These are phyloP conservation scores for Xylariomycetidae sp. DNA, from an alignment of 2,329 filamentous ascomycete genomes.

Conservation along the genomic window DNA sequence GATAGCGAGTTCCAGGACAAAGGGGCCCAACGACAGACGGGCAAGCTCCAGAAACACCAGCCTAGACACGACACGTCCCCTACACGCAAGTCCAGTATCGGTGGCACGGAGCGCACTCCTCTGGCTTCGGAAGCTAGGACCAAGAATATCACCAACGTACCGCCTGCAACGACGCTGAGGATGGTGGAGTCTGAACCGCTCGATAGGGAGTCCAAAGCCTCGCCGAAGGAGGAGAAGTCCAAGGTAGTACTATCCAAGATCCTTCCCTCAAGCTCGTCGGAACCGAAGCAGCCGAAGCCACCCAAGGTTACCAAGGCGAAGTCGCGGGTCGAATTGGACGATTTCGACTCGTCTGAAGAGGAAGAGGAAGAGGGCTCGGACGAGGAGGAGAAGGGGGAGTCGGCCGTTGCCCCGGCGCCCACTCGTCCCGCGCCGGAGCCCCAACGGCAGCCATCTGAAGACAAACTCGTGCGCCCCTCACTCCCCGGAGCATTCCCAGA, in stretches of 20 bases:
- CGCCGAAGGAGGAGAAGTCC: constrained; percentile 35
- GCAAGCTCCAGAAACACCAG: constrained; percentile 66
- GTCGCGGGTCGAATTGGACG: constrained; percentile 61
- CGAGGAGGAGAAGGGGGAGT: too few species aligned
- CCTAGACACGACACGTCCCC: constrained; percentile 44
- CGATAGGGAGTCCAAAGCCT: constrained; percentile 30
- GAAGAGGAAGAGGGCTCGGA: too few species aligned
- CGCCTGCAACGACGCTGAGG: constrained; percentile 47
- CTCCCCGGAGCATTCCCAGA: constrained; percentile 37
- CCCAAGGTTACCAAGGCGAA: constrained; percentile 54
- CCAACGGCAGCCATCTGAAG: constrained; percentile 17
- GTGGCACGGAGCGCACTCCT: constrained; percentile 32
- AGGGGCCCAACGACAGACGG: constrained; percentile 48
- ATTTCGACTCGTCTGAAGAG: constrained; percentile 56
- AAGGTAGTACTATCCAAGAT: constrained; percentile 36
- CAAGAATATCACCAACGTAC: constrained; percentile 51
- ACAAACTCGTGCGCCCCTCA: constrained; percentile 26
- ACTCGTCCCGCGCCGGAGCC: constrained; percentile 21
- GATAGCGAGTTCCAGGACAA: constrained; percentile 43
- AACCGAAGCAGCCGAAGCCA: constrained; percentile 41
- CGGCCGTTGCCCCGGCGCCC: constrained; percentile 24
- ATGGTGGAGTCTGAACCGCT: constrained; percentile 50
- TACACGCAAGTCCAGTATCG: constrained; percentile 32
- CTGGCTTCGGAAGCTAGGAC: constrained; percentile 27
- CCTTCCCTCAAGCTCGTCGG: constrained; percentile 31